These are phyloP conservation scores for Diaporthe citri DNA, from an alignment of 2,329 filamentous ascomycete species.

Conservation along the genomic window DNA sequence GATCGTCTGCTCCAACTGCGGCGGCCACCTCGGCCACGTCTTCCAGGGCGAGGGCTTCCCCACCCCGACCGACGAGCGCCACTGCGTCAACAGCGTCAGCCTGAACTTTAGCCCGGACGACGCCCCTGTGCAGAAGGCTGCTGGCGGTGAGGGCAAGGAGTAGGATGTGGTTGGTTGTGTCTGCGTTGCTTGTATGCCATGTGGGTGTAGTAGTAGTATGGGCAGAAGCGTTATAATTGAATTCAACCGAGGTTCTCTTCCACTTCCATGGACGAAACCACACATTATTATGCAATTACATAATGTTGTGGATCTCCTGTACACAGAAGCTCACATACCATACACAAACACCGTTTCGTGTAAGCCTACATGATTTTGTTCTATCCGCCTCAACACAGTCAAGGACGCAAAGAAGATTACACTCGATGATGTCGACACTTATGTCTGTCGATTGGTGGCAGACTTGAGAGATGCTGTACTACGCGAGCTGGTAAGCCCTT, in stretches of 20 bases:
- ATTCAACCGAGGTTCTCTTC: background rate
- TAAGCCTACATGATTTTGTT: no score
- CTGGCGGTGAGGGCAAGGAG: conserved; percentile 53
- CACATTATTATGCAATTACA: background rate
- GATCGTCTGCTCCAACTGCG: conserved; percentile 95
- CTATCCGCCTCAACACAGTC: no score
- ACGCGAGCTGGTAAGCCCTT: no score
- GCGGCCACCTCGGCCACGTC: conserved; percentile 90
- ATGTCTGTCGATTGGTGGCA: no score
- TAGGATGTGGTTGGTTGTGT: background rate
- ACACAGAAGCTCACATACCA: no score
- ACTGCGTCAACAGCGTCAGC: conserved; percentile 96
- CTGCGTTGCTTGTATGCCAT: background rate
- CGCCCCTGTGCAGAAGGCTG: conserved; percentile 58
- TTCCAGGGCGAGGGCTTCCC: conserved; percentile 89
- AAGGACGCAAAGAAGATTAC: no score
- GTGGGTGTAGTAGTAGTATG: background rate
- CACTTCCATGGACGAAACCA: background rate
- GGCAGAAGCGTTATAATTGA: background rate
- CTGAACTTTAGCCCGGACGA: conserved; percentile 83
- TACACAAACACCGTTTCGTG: no score
- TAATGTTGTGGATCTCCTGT: background rate
- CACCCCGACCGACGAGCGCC: conserved; percentile 93
- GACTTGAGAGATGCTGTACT: no score
- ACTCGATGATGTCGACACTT: no score